Base-by-base conservation (phyloP, 2,329 filamentous ascomycete species). In the Ilyonectria robusta region DNA sequence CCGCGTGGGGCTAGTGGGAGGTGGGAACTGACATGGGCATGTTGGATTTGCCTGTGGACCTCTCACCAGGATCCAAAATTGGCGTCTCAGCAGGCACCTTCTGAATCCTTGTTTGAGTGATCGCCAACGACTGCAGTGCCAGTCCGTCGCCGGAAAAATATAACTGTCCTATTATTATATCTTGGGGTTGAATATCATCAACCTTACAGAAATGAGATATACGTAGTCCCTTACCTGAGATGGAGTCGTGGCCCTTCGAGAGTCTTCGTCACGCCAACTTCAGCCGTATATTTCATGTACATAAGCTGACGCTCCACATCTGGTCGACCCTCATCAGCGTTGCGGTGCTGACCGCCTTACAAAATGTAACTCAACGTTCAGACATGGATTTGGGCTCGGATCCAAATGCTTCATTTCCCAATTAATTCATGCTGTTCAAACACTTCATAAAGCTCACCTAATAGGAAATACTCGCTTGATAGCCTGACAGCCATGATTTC, bases 1-100 rank as follows among this genome's bases (percentile, higher is more conserved):
- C 69, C 44, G 67, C 69, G 71, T 74, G 72, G 72, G 72, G 70
- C 59, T 33, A 26, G 50, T 57, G 53, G 53, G 48, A 33, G n/a
- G 6, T 44, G 59, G 48, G 23, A 31, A 46, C 42, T 42, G 59
- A 37, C 50, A 48, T 46, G 42, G 42, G 44, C 31, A n/a, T 47
- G 29, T 64, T 60, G 50, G 42, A 60, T 55, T 59, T 10, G 56
- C 42, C 19, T 33, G 62, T 65, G 56, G 62, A 56, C 56, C 29
- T 26, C n/a, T 48, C 58, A 31, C 63, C 42, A 51, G 63, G 63
- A 53, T 65, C 35, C 51, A 42, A 62, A 58, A 61, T 66, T 61
- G 63, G 63, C 53, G 63, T 66, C 63, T 66, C 63, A 66, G 63
- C 46, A 60, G 23, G 19, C 17, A 37, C 53, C 35, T 48, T 40